phyloP scores from a whole-genome alignment of 306 rosid species.

The Ormosia emarginata region DNA sequence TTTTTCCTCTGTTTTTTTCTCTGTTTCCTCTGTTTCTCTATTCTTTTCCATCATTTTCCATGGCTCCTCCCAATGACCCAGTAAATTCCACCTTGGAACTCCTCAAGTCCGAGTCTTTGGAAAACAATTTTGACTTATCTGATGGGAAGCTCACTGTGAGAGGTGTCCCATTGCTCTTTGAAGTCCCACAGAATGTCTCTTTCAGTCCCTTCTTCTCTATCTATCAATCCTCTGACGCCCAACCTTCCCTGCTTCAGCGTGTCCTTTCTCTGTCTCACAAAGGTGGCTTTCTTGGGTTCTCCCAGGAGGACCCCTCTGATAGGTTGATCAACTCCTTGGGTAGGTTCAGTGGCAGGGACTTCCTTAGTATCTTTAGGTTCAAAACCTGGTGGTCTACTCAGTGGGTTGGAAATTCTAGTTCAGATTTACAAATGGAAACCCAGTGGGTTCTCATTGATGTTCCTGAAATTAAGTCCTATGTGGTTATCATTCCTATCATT shows the following conservation, averaged over 20 bases:
- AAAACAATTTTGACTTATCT: constrained; percentile 41
- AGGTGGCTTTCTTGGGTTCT: constrained; percentile 82
- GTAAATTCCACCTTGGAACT: background rate
- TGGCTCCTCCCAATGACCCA: constrained; percentile 70
- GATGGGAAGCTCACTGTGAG: constrained; percentile 43
- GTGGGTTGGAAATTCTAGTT: constrained; percentile 87
- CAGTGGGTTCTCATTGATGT: constrained; percentile 73
- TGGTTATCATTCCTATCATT: constrained; percentile 59
- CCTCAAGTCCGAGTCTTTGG: constrained; percentile 15
- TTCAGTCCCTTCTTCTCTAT: constrained; percentile 52
- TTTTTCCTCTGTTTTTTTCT: background rate
- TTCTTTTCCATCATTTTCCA: background rate
- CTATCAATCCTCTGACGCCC: constrained; percentile 47
- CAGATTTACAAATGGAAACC: constrained; percentile 81
- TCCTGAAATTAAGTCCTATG: constrained; percentile 67
- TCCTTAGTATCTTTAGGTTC: constrained; percentile 76
- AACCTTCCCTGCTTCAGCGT: constrained; percentile 48
- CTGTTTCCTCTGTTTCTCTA: background rate
- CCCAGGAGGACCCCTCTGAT: constrained; percentile 42
- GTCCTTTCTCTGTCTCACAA: constrained; percentile 48
- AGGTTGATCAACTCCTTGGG: constrained; percentile 66
- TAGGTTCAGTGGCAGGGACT: constrained; percentile 48
- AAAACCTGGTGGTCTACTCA: constrained; percentile 98
- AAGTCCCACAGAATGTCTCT: constrained; percentile 67
- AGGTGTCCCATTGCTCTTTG: constrained; percentile 55